Conservation (phyloP, 805 yeast species). For the Metschnikowia noctiluminum region DNA sequence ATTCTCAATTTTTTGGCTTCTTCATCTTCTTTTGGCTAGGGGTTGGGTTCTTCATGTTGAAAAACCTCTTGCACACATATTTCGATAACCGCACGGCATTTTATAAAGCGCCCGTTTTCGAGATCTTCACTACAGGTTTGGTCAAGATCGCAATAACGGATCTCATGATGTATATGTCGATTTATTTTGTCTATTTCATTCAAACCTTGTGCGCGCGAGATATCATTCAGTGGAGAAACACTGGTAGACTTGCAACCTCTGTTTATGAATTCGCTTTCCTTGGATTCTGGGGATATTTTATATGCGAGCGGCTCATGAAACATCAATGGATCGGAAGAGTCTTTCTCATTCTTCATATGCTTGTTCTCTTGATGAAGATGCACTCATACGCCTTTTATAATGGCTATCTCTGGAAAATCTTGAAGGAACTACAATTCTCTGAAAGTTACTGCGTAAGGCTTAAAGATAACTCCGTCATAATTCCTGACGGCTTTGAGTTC, state of each 20-base stretch:
- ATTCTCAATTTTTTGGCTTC: slow-evolving; percentile 68
- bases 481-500: slow-evolving; percentile 32
- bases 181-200: slow-evolving; percentile 56
- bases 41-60: slow-evolving; percentile 51
- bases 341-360: slow-evolving; percentile 75
- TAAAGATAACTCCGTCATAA: slow-evolving; percentile 24
- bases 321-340: slow-evolving; percentile 92
- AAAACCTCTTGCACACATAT: slow-evolving; percentile 53
- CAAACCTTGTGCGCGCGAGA: slow-evolving; percentile 52
- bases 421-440: slow-evolving; percentile 52
- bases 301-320: slow-evolving; percentile 43
- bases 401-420: slow-evolving; percentile 77
- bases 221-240: slow-evolving; percentile 53
- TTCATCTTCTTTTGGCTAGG: slow-evolving; percentile 78
- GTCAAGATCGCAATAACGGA: slow-evolving; percentile 72
- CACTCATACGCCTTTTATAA: slow-evolving; percentile 91
- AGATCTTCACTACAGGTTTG: slow-evolving; percentile 58
- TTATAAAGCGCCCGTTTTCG: slow-evolving; percentile 52
- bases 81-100: slow-evolving; percentile 40
- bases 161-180: slow-evolving; percentile 63
- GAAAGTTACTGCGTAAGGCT: slow-evolving; percentile 30
- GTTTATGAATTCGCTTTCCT: slow-evolving; percentile 53
- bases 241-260: slow-evolving; percentile 65
- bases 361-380: slow-evolving; percentile 90
- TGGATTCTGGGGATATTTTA: slow-evolving; percentile 50